Conservation (phyloP, 139 green algal species). For the Pseudopediastrum boryanum region DNA sequence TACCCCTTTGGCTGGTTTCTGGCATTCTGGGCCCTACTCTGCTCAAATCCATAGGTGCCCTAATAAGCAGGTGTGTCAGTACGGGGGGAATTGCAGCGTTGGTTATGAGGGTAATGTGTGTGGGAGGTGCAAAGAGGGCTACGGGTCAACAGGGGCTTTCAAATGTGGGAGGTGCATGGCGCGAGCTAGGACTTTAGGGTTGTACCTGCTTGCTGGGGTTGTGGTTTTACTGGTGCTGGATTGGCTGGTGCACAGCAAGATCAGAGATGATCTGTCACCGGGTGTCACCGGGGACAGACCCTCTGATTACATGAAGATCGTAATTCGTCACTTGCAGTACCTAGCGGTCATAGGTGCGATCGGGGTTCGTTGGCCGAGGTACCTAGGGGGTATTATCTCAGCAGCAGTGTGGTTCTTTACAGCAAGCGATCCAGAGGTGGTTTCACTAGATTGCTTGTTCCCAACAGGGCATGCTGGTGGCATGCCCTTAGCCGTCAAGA, state of each 20-base stretch:
- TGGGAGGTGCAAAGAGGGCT: neutral
- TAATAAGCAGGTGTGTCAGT: no score
- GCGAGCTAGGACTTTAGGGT: no score
- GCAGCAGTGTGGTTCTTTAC: neutral
- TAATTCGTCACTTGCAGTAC: constrained; percentile 2
- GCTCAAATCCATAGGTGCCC: no score
- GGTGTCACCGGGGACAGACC: neutral
- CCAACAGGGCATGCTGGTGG: neutral
- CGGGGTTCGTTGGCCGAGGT: neutral
- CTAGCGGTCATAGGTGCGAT: neutral
- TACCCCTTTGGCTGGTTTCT: no score
- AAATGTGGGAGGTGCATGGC: neutral
- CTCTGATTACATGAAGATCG: constrained; percentile 7
- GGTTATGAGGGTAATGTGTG: constrained; percentile 42
- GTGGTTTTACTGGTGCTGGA: neutral
- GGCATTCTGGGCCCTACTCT: no score
- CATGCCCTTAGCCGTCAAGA: neutral
- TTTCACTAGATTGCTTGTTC: constrained; percentile 2
- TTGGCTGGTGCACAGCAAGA: neutral
- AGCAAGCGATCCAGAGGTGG: neutral
- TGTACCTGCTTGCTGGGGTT: neutral
- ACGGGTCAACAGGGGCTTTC: neutral
- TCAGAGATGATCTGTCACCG: neutral
- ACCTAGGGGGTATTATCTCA: neutral
- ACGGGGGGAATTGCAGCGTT: no score